These are phyloP conservation scores for Aspergillus homomorphus DNA, from an alignment of 495 filamentous ascomycete species.

Conservation along the genomic window DNA sequence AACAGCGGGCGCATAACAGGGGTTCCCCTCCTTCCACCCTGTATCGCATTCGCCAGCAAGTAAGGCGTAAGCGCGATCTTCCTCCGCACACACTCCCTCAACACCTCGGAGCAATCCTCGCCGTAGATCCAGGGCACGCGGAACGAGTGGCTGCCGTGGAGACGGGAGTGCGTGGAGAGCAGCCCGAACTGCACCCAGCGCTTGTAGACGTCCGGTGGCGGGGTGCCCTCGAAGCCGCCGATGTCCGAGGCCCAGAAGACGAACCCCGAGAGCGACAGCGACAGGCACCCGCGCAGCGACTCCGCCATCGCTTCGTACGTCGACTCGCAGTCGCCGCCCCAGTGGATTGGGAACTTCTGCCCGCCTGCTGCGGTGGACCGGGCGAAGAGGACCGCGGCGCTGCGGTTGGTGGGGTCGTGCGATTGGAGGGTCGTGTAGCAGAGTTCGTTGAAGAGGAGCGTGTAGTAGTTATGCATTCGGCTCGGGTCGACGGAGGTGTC, in stretches of 20 bases:
- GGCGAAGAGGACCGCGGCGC: constrained; percentile 62
- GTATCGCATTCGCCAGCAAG: constrained; percentile 52
- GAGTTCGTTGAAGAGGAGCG: constrained; percentile 65
- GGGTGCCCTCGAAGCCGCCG: constrained; percentile 69
- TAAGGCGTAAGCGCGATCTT: constrained; percentile 65
- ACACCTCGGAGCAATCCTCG: constrained; percentile 55
- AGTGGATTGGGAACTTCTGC: constrained; percentile 64
- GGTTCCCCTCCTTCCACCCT: constrained; percentile 42
- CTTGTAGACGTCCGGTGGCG: constrained; percentile 68
- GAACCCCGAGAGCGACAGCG: constrained; percentile 62
- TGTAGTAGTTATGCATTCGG: constrained; percentile 75
- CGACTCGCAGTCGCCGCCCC: constrained; percentile 68
- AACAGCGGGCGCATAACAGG: constrained; percentile 61
- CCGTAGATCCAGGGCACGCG: constrained; percentile 72
- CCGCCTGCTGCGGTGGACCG: constrained; percentile 63
- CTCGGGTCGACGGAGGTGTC: constrained; percentile 51
- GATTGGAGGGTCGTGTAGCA: constrained; percentile 63
- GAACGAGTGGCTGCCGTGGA: constrained; percentile 66
- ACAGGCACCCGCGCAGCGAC: constrained; percentile 65
- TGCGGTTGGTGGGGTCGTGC: constrained; percentile 55
- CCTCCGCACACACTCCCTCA: constrained; percentile 55
- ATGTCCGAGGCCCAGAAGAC: constrained; percentile 71
- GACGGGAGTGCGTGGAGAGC: constrained; percentile 62
- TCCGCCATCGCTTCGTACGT: constrained; percentile 73
- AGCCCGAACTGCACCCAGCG: constrained; percentile 73